Evolutionary conservation across 129 eudicot genomes (phyloP).

Genomic region (Artemisia tridentata): DNA sequence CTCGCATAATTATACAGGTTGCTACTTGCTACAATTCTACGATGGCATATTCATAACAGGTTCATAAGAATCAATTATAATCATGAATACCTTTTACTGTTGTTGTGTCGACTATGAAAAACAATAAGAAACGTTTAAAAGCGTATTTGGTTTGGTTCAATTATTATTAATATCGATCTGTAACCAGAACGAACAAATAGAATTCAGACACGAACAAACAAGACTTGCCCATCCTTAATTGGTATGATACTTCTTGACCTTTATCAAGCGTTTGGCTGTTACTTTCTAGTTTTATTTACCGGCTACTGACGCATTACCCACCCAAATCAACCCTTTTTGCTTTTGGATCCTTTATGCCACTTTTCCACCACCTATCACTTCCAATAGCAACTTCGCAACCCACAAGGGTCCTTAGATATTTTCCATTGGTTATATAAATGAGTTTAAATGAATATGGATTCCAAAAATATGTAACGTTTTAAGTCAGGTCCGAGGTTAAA

Average conservation of each 20-base stretch:
- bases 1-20: background rate
- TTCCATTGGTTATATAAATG: background rate
- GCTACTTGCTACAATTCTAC: too few species aligned
- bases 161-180: background rate
- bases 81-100: background rate
- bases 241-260: conserved; percentile 34
- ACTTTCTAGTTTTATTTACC: conserved; percentile 31
- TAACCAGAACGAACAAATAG: background rate
- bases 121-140: conserved; percentile 2
- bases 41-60: background rate
- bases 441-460: background rate
- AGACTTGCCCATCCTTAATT: conserved; percentile 1
- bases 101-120: background rate
- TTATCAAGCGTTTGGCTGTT: conserved; percentile 29
- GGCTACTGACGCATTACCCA: conserved; percentile 29
- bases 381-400: conserved; percentile 24
- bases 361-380: conserved; percentile 33
- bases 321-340: conserved; percentile 32
- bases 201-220: conserved; percentile 23
- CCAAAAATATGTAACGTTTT: background rate
- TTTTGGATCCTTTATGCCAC: conserved; percentile 31
- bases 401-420: background rate
- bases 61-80: background rate
- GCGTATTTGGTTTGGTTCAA: background rate
- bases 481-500: too few species aligned